Evolutionary conservation across 2,329 filamentous ascomycete species (phyloP), one percentile per base, ranked within the genome.

Genomic region (Colletotrichum plurivorum): DNA sequence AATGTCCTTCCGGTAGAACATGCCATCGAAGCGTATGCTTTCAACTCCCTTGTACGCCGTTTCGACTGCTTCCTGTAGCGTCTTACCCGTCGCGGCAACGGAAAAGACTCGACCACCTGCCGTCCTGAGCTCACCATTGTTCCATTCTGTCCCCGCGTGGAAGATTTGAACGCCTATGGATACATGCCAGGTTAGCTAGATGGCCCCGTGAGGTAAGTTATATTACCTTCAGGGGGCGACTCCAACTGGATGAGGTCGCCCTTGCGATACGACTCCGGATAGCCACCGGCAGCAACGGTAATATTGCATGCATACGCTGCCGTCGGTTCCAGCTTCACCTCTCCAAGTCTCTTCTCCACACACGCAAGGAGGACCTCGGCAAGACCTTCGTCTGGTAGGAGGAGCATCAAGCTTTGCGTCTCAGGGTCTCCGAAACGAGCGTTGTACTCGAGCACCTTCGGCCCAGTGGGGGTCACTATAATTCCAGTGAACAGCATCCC

Each of bases 1-100:
- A 79, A 99, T 98, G 72, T 98, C 96, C 80, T 91, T 96, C 74
- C 95, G 89, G 84, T 90, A 98, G 82, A 97, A 95, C 91, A 97
- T 97, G 73, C 91, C 91, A 62, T 95, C 89, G 73, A 98, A 98
- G 67, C 92, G 85, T 76, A 98, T 95, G 61, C 88, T 86, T 64
- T 90, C 87, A 22, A 98, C 91, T 39, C 94, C 94, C 71, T 90
- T 87, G 79, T 99, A 99, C n/a, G 94, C 94, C 77, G 92, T 92
- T 75, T 91, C 88, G 1, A 98, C 94, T 0, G 96, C 96, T 60
- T 93, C 91, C 75, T 94, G 89, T 1, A 99, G 88, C 13, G 91
- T 93, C 45, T 84, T 82, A 1, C 87, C 85, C 1, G 91, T 92
- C 1, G 95, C 93, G 45, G 93, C 97, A n/a, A 94, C 91, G 16